Base-by-base conservation (phyloP, 2,329 filamentous ascomycete species). In the Trichoderma simmonsii region DNA sequence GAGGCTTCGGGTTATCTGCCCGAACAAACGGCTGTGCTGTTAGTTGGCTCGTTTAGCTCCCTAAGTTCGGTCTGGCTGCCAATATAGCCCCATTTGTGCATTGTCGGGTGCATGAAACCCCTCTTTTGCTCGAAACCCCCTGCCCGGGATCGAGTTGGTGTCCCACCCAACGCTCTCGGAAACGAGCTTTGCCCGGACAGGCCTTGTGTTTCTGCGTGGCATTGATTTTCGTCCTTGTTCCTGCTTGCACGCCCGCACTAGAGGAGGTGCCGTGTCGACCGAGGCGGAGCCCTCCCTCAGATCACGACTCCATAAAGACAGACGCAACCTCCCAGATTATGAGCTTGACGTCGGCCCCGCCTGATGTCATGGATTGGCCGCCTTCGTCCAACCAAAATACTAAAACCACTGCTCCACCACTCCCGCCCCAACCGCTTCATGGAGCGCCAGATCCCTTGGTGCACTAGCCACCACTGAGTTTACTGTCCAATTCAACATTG, bases 281-380 rank as follows among this genome's bases (percentile, higher is more conserved):
- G 74, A 76, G 73, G 73, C 75, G 74, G 75, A 71, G 74, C 73
- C 64, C 64, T 67, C 75, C 68, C 59, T 72, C 70, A 70, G 65
- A 72, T 70, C 64, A 60, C 51, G 57, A 70, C 65, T 72, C 66
- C 71, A 72, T 72, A 72, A 70, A 72, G 71, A 72, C 64, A 72
- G 71, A 72, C 71, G 71, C 70, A 74, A 74, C 39, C 30, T 75
- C 71, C 68, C 69, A 73, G 63, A 74, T 72, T 56, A 71, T 73
- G 57, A 74, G 71, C 70, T 69, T 68, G 70, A 69, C 64, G 74
- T 73, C 39, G 26, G 73, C 75, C 73, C 74, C 70, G 73, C 74
- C 74, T 79, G 78, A 79, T 80, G 78, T 79, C 78, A 80, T 79
- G 77, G 78, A 80, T 79, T 78, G 78, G 72, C 78, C 75, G 30